phyloP scores from a whole-genome alignment of 331 rosid species.

The Saraca asoca region DNA sequence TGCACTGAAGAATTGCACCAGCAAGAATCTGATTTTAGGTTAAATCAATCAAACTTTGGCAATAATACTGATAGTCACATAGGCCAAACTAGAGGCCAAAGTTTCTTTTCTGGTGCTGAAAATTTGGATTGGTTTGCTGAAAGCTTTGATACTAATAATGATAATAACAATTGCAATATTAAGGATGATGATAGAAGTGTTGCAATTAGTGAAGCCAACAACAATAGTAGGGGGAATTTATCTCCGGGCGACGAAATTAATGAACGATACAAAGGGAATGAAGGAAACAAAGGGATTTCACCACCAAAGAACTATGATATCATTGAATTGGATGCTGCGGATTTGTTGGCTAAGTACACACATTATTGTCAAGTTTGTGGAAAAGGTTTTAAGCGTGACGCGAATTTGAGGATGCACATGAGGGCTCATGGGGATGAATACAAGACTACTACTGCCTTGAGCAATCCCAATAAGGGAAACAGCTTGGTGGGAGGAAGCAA shows the following conservation, averaged over 20 bases:
- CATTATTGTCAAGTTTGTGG: conserved; percentile 91
- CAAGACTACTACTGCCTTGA: conserved; percentile 70
- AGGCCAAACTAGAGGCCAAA: conserved; percentile 35
- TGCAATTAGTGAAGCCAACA: conserved; percentile 34
- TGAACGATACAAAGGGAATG: conserved; percentile 19
- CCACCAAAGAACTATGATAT: conserved; percentile 41
- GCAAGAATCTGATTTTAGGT: neutral
- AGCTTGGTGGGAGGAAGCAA: neutral
- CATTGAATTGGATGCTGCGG: conserved; percentile 63
- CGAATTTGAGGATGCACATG: conserved; percentile 95
- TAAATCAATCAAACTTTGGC: conserved; percentile 25
- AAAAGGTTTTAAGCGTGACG: conserved; percentile 90
- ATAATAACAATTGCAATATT: neutral
- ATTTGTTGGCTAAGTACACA: conserved; percentile 88
- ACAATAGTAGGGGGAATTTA: conserved; percentile 14
- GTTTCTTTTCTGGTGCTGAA: conserved; percentile 41
- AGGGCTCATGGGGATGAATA: conserved; percentile 96
- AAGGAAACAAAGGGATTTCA: conserved; percentile 21
- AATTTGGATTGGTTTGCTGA: conserved; percentile 60
- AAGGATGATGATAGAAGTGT: conserved; percentile 37
- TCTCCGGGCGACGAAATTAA: conserved; percentile 3
- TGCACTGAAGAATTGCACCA: conserved; percentile 33
- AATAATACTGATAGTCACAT: conserved; percentile 9
- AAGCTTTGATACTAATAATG: conserved; percentile 26
- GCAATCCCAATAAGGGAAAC: conserved; percentile 53